Evolutionary conservation across 2,329 filamentous ascomycete species (phyloP).

Genomic region (Lasiodiplodia sp.): DNA sequence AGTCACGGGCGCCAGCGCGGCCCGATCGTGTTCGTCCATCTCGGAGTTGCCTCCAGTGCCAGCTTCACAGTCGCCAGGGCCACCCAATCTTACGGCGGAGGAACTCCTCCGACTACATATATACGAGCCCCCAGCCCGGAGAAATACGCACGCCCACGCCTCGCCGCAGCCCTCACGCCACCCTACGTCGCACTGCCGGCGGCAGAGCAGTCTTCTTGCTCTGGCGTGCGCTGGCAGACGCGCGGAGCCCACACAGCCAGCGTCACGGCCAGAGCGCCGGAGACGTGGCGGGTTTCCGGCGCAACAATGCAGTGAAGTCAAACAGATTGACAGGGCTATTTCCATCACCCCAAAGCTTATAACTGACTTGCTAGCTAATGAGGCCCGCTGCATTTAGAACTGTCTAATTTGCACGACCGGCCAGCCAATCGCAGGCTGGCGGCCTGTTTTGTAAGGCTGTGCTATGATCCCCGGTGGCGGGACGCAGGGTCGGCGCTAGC

Average conservation of each 20-base stretch:
- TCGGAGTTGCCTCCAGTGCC: slow-evolving; percentile 25
- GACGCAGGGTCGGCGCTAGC: slow-evolving; percentile 11
- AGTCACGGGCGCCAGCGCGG: slow-evolving; percentile 19
- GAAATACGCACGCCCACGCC: neutral
- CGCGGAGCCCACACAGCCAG: too few relatives aligned
- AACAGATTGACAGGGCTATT: too few relatives aligned
- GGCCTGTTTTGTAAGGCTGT: neutral
- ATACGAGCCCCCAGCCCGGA: neutral
- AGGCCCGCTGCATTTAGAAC: neutral
- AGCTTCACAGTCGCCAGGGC: slow-evolving; percentile 2
- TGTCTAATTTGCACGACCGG: neutral
- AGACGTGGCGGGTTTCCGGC: too few relatives aligned
- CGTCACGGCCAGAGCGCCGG: too few relatives aligned
- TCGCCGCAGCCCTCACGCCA: neutral
- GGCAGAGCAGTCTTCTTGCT: too few relatives aligned
- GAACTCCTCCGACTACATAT: neutral
- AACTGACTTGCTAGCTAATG: too few relatives aligned
- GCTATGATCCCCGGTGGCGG: neutral
- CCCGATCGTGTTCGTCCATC: slow-evolving; percentile 19
- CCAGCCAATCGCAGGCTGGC: neutral
- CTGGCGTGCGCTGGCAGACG: too few relatives aligned
- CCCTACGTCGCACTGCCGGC: too few relatives aligned
- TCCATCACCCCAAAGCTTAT: too few relatives aligned
- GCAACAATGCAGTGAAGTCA: too few relatives aligned
- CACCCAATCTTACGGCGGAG: slow-evolving; percentile 4